phyloP scores from a whole-genome alignment of 371 early-diverging fungal genomes.

The Synchytrium microbalum region DNA sequence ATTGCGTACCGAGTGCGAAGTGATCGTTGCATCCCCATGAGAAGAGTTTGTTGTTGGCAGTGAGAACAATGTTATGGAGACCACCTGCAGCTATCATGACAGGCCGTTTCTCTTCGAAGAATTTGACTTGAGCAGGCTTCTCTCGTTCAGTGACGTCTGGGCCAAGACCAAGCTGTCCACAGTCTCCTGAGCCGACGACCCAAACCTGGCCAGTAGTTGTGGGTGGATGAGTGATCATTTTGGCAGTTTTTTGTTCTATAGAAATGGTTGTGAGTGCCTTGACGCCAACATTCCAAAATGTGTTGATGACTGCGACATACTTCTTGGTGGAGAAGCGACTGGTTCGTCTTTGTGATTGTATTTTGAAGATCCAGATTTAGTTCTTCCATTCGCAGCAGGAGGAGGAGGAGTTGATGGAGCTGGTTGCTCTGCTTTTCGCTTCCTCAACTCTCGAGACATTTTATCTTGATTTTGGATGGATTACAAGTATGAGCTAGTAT shows the following conservation, averaged over 20 bases:
- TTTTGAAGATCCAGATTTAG: no score
- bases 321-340: no score
- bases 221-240: constrained; percentile 12
- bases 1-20: constrained; percentile 71
- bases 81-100: constrained; percentile 50
- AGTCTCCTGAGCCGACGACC: constrained; percentile 91
- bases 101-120: constrained; percentile 52
- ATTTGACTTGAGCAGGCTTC: constrained; percentile 62
- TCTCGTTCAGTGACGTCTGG: constrained; percentile 63
- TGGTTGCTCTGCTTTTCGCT: no score
- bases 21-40: constrained; percentile 99
- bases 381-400: no score
- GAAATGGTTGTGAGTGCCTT: not conserved
- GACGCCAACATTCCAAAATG: no score
- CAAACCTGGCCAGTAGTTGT: constrained; percentile 59
- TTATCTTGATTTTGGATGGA: no score
- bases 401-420: no score
- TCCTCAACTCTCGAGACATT: no score
- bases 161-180: constrained; percentile 95
- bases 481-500: no score
- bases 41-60: constrained; percentile 52
- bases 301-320: no score
- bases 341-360: no score
- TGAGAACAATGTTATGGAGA: constrained; percentile 50
- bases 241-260: not conserved